A percentile compares a stretch with the other conserved stretches of the same genome.
phyloP scores from a whole-genome alignment of 176 grass and related monocot species.

The Avena atlantica region DNA sequence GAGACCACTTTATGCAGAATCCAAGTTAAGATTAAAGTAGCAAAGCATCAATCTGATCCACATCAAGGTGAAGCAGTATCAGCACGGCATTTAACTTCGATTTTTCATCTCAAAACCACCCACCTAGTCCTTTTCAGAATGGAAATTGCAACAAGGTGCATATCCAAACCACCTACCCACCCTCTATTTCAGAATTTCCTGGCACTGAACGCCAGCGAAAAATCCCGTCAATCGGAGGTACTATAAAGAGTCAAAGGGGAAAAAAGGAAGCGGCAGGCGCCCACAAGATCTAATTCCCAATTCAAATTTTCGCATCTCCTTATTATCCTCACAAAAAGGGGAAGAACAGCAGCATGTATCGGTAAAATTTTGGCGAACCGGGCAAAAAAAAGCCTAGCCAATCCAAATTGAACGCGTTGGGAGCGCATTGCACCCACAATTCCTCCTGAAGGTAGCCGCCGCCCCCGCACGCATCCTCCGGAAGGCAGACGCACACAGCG shows the following conservation, averaged over 20 bases:
- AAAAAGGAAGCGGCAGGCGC: background rate
- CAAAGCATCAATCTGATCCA: background rate
- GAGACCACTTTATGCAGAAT: background rate
- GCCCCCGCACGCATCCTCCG: slow-evolving; percentile 22
- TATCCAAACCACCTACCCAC: background rate
- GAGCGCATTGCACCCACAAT: background rate
- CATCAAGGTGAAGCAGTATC: background rate
- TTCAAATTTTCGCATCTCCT: background rate
- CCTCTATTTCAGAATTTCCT: background rate
- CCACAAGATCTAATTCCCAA: slow-evolving; percentile 48
- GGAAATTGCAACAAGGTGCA: background rate
- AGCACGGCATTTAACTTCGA: background rate
- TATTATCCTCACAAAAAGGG: background rate
- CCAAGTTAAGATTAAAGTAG: background rate
- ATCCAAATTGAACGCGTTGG: slow-evolving; percentile 8
- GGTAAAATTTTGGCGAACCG: background rate
- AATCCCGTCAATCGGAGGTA: slow-evolving; percentile 2
- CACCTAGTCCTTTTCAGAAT: background rate
- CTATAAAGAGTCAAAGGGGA: background rate
- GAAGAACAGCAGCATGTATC: background rate
- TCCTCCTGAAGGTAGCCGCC: background rate
- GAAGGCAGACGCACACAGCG: background rate
- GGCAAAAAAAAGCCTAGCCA: background rate
- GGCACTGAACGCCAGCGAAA: background rate
- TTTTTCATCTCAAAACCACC: no score